Conservation (phyloP, 148 eudicot species). For the Chenopodium suecicum region DNA sequence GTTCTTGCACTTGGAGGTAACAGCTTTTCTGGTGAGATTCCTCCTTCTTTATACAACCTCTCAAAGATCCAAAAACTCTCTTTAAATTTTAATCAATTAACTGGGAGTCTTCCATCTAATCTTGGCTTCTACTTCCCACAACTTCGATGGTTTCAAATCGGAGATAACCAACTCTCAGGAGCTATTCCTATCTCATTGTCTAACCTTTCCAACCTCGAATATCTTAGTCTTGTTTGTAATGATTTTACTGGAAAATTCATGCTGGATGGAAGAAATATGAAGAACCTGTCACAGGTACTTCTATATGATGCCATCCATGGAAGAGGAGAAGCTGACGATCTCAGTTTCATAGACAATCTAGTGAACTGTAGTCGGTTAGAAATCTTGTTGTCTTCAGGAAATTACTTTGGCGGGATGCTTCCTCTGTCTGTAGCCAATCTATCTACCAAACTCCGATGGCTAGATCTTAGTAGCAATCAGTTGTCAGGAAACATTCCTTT, state of each 20-base stretch:
- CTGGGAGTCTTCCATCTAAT: conserved; percentile 20
- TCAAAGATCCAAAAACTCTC: conserved; percentile 7
- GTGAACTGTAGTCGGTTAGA: conserved; percentile 17
- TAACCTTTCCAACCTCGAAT: conserved; percentile 5
- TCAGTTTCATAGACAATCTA: conserved; percentile 14
- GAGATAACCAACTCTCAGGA: conserved; percentile 4
- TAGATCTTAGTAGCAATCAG: neutral
- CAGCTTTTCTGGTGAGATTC: conserved; percentile 11
- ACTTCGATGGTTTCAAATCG: neutral
- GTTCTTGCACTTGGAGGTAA: conserved; percentile 10
- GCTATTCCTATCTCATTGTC: conserved; percentile 13
- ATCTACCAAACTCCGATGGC: neutral
- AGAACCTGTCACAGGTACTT: neutral
- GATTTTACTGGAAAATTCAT: conserved; percentile 14
- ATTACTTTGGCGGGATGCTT: conserved; percentile 21
- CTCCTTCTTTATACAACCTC: conserved; percentile 15
- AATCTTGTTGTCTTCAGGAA: neutral
- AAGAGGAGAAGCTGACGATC: conserved; percentile 4
- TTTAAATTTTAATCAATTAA: neutral
- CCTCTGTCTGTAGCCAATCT: conserved; percentile 19
- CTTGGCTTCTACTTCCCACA: conserved; percentile 9
- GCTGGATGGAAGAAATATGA: conserved; percentile 2
- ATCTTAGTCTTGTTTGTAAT: neutral
- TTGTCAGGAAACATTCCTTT: conserved; percentile 18
- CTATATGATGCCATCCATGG: conserved; percentile 1